Percentiles rank a stretch among this genome's conserved stretches.
Evolutionary conservation across 192 early-diverging fungal genomes (phyloP).

Genomic region (Backusella liffmaniae): DNA sequence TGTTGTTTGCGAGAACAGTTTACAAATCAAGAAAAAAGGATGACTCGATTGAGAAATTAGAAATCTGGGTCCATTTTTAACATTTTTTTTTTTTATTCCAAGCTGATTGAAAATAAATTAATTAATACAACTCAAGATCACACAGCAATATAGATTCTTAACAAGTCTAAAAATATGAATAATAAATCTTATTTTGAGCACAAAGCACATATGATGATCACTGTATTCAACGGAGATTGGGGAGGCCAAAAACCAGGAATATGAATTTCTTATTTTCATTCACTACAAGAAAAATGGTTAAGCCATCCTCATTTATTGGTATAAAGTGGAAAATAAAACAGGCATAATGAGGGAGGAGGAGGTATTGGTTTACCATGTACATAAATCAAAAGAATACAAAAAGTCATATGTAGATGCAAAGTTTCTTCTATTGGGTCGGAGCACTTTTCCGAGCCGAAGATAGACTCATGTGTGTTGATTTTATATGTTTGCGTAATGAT

Average conservation of each 20-base stretch:
- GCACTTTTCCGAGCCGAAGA: background rate
- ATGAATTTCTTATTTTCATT: no score
- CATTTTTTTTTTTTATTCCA: no score
- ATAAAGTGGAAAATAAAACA: no score
- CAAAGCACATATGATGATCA: no score
- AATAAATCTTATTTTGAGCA: no score
- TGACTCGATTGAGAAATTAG: constrained; percentile 49
- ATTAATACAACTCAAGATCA: no score
- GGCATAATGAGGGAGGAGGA: background rate
- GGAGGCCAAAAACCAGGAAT: no score
- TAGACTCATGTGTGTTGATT: constrained; percentile 27
- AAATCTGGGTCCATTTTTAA: constrained; percentile 44
- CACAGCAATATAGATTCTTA: no score
- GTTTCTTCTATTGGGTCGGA: background rate
- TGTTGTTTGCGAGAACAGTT: constrained; percentile 64
- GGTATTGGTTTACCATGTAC: background rate
- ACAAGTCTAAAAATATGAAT: no score
- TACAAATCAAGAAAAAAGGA: constrained; percentile 31
- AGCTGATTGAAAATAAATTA: no score
- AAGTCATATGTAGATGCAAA: background rate
- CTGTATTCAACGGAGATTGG: no score
- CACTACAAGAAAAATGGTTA: background rate
- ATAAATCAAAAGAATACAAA: background rate
- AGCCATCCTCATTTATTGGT: no score
- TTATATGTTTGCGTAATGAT: constrained; percentile 58